Percentiles rank a stretch among this genome's conserved stretches.
Conservation (phyloP, 2,329 filamentous ascomycete species). For the Aspergillus fumigatus region DNA sequence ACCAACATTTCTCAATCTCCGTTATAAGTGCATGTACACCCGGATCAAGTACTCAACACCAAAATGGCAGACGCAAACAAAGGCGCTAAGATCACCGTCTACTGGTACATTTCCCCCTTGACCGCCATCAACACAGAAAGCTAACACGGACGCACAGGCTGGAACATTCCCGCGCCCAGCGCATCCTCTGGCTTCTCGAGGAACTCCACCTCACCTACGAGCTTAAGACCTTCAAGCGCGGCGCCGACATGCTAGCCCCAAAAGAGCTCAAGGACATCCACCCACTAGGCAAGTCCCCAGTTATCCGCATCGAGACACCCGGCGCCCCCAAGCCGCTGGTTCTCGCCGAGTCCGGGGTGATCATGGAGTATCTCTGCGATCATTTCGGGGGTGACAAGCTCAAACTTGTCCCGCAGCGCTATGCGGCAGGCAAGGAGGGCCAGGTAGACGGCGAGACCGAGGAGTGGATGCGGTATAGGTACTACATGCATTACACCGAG, state of each 20-base stretch:
- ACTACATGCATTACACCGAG: slow-evolving; percentile 79
- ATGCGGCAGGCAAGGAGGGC: slow-evolving; percentile 48
- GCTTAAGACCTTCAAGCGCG: slow-evolving; percentile 72
- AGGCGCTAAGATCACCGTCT: slow-evolving; percentile 55
- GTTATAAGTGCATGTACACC: too few species aligned
- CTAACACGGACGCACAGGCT: slow-evolving; percentile 54
- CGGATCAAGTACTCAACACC: background rate
- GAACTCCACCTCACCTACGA: slow-evolving; percentile 76
- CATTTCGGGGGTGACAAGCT: slow-evolving; percentile 50
- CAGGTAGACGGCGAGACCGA: slow-evolving; percentile 56
- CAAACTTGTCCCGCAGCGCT: slow-evolving; percentile 45
- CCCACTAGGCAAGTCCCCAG: slow-evolving; percentile 80
- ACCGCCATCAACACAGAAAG: background rate
- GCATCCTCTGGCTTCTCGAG: slow-evolving; percentile 80
- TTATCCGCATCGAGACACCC: slow-evolving; percentile 60
- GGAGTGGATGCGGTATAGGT: slow-evolving; percentile 57
- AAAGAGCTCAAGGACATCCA: slow-evolving; percentile 72
- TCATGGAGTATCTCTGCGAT: slow-evolving; percentile 77
- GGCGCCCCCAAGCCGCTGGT: slow-evolving; percentile 49
- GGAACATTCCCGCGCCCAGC: slow-evolving; percentile 74
- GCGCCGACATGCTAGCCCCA: slow-evolving; percentile 63
- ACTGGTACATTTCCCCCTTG: slow-evolving; percentile 48
- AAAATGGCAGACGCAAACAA: slow-evolving; percentile 19
- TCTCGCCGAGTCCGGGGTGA: slow-evolving; percentile 76
- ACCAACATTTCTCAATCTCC: background rate